These are phyloP conservation scores for Entomortierella lignicola DNA, from an alignment of 192 early-diverging fungal species.

Conservation along the genomic window DNA sequence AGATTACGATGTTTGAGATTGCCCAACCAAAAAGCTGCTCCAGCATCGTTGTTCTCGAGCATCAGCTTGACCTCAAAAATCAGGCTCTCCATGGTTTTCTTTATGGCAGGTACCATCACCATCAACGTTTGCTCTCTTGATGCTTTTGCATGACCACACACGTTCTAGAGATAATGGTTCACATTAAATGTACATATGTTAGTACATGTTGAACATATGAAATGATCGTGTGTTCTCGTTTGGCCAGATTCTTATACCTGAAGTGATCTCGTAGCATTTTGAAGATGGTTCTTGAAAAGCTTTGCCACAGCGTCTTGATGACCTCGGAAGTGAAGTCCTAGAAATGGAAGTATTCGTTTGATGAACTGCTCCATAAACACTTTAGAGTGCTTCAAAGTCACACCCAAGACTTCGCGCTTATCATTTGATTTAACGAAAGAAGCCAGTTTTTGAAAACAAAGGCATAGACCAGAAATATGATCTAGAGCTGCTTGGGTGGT, in stretches of 20 bases:
- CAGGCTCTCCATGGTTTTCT: constrained; percentile 77
- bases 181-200: no score
- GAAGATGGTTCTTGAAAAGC: constrained; percentile 63
- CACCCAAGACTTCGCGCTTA: constrained; percentile 55
- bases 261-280: constrained; percentile 59
- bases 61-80: constrained; percentile 81
- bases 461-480: constrained; percentile 50
- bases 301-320: constrained; percentile 54
- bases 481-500: constrained; percentile 27
- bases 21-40: constrained; percentile 54
- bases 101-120: constrained; percentile 73
- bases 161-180: constrained; percentile 58
- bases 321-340: constrained; percentile 60
- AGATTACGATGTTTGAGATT: constrained; percentile 82
- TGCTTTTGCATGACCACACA: constrained; percentile 83
- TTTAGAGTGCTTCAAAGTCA: constrained; percentile 60
- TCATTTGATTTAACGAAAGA: constrained; percentile 62
- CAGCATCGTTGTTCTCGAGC: constrained; percentile 73
- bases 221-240: no score
- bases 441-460: constrained; percentile 58
- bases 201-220: not conserved
- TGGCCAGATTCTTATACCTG: constrained; percentile 54
- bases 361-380: constrained; percentile 66
- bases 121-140: constrained; percentile 70
- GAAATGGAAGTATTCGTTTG: constrained; percentile 60